Evolutionary conservation across 805 yeast species (phyloP).

Genomic region (Candida taoyuanica): DNA sequence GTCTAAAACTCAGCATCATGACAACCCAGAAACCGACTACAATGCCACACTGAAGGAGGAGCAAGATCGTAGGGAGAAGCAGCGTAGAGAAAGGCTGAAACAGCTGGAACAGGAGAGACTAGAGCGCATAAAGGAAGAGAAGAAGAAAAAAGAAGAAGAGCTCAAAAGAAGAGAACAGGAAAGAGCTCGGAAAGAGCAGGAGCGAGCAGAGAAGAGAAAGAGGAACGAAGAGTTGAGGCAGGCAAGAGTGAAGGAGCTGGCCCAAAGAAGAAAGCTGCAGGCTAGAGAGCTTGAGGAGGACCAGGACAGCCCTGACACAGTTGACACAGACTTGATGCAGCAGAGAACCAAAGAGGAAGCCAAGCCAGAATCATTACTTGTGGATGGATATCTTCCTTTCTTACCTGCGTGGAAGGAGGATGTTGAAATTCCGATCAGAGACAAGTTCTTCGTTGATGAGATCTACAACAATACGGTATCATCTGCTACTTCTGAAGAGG

Average conservation of each 20-base stretch:
- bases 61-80: constrained; percentile 2
- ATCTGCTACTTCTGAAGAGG: background rate
- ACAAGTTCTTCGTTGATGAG: constrained; percentile 31
- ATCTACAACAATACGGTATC: constrained; percentile 11
- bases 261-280: background rate
- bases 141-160: constrained; percentile 4
- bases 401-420: constrained; percentile 17
- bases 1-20: background rate
- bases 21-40: background rate
- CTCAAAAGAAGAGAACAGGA: constrained; percentile 1
- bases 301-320: constrained; percentile 1
- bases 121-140: constrained; percentile 4
- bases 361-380: constrained; percentile 6
- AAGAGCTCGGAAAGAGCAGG: constrained; percentile 3
- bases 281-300: constrained; percentile 2
- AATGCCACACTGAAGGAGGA: constrained; percentile 7
- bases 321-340: constrained; percentile 2
- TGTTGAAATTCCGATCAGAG: constrained; percentile 21
- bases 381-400: constrained; percentile 27
- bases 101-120: constrained; percentile 2
- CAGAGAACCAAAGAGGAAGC: constrained; percentile 3
- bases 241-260: constrained; percentile 1
- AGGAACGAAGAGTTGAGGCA: constrained; percentile 2
- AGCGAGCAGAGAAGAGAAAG: background rate
- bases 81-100: constrained; percentile 1